Base-by-base conservation (phyloP, 2,329 filamentous ascomycete genomes). In the Calonectria hongkongensis region DNA sequence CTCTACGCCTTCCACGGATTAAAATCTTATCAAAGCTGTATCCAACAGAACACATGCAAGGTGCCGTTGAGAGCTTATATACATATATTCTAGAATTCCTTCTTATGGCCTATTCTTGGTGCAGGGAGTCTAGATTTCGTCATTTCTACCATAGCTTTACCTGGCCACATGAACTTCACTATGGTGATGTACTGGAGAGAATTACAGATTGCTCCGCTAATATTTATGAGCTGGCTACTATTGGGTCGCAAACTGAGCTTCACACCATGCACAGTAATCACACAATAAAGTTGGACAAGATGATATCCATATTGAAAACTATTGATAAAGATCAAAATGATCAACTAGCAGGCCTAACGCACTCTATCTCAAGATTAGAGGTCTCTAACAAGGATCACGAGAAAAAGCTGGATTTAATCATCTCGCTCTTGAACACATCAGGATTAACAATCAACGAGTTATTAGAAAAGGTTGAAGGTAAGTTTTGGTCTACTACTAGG, bases 61-160 rank as follows among this genome's bases (percentile, higher is more conserved):
- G 30, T 10, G 70, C 66, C 0, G 27, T 73, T 0, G 73, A 74
- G 18, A 54, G 33, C 0, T 62, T 74, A 0, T 75, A 68, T 16
- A 45, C 73, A 1, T 50, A 39, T 0, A 56, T 74, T 1, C 41
- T 73, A 15, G 69, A 74, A 13, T 75, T 75, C 0, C 4, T 75
- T 2, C 41, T 74, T 0, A 73, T 62, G 2, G 60, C 74, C 0
- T 66, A 75, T 33, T 10, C 66, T 0, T 75, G 73, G 70, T 73
- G 25, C 0, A 73, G 51, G 0, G 73, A 75, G 3, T 74, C 73
- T 8, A 75, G 66, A 2, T 56, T 74, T 3, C 25, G 51, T 0
- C 74, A 73, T 1, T n/a, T 71, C 1, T 66, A 68, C 4, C 73
- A 75, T 1, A 75, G 70, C 30, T 39, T 74, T 2, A 73, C 73